A percentile compares a stretch with the other conserved stretches of the same genome.
Evolutionary conservation across 2,329 filamentous ascomycete species (phyloP).

Genomic region (Fusarium musae): DNA sequence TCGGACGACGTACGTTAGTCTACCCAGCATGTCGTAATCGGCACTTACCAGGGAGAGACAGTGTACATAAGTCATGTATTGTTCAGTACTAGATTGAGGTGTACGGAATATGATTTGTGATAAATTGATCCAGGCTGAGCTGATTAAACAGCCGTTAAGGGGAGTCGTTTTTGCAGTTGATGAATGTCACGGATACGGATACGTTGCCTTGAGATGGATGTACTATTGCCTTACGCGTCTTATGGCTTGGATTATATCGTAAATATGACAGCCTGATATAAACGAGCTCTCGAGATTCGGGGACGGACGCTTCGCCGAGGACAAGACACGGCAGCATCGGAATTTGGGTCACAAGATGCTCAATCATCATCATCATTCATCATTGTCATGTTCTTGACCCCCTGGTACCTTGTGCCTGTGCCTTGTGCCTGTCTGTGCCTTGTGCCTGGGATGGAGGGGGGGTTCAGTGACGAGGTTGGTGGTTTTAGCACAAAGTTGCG

Average conservation of each 20-base stretch:
- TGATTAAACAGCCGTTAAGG: slow-evolving; percentile 6
- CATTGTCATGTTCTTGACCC: slow-evolving; percentile 17
- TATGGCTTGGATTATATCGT: slow-evolving; percentile 6
- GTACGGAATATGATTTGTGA: slow-evolving; percentile 7
- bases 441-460: slow-evolving; percentile 28
- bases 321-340: slow-evolving; percentile 10
- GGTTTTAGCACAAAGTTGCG: slow-evolving; percentile 20
- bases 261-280: slow-evolving; percentile 3
- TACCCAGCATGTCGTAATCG: background rate
- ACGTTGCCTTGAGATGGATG: slow-evolving; percentile 20
- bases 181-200: slow-evolving; percentile 28
- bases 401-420: slow-evolving; percentile 21
- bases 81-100: background rate
- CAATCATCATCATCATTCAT: slow-evolving; percentile 11
- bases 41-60: background rate
- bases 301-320: background rate
- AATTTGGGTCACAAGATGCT: slow-evolving; percentile 11
- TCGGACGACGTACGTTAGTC: background rate
- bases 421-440: slow-evolving; percentile 20
- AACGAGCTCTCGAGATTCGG: background rate
- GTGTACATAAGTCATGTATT: slow-evolving; percentile 3
- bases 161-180: background rate
- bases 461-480: background rate
- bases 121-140: slow-evolving; percentile 1
- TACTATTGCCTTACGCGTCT: slow-evolving; percentile 11